Evolutionary conservation across 2,329 filamentous ascomycete genomes (phyloP).

Genomic region (Cordyceps javanica): DNA sequence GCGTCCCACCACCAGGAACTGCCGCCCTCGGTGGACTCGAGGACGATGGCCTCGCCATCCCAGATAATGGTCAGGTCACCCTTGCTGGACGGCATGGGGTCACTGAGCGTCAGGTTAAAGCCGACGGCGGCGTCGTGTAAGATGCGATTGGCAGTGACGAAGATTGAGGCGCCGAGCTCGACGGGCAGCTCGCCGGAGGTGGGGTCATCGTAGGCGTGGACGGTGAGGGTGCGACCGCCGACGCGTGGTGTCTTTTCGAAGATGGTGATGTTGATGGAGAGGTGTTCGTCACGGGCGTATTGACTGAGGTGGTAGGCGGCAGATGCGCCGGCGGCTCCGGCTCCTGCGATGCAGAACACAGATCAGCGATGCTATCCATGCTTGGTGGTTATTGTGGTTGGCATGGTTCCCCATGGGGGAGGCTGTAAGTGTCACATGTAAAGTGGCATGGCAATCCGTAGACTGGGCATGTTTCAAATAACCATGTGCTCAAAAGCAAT

Average conservation of each 20-base stretch:
- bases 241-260: slow-evolving; percentile 75
- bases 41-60: slow-evolving; percentile 73
- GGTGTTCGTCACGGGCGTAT: slow-evolving; percentile 56
- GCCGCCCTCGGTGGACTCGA: slow-evolving; percentile 51
- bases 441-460: background rate
- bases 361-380: background rate
- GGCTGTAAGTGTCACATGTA: background rate
- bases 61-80: slow-evolving; percentile 68
- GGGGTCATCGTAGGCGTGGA: slow-evolving; percentile 66
- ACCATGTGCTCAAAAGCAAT: too few relatives aligned
- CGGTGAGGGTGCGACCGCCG: slow-evolving; percentile 82
- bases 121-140: slow-evolving; percentile 64
- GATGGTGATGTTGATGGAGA: slow-evolving; percentile 72
- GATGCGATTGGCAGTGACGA: slow-evolving; percentile 78
- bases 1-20: slow-evolving; percentile 71
- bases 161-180: slow-evolving; percentile 89
- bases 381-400: background rate
- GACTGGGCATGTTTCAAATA: too few relatives aligned
- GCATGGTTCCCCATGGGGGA: slow-evolving; percentile 6
- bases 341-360: slow-evolving; percentile 48
- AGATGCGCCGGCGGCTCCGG: slow-evolving; percentile 82
- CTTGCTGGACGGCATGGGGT: slow-evolving; percentile 37
- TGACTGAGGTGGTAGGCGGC: slow-evolving; percentile 75
- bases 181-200: slow-evolving; percentile 50
- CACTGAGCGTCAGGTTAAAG: slow-evolving; percentile 61